A percentile compares a stretch with the other conserved stretches of the same genome.
These are phyloP conservation scores for Fusarium poae DNA, from an alignment of 2,329 filamentous ascomycete species.

Conservation along the genomic window DNA sequence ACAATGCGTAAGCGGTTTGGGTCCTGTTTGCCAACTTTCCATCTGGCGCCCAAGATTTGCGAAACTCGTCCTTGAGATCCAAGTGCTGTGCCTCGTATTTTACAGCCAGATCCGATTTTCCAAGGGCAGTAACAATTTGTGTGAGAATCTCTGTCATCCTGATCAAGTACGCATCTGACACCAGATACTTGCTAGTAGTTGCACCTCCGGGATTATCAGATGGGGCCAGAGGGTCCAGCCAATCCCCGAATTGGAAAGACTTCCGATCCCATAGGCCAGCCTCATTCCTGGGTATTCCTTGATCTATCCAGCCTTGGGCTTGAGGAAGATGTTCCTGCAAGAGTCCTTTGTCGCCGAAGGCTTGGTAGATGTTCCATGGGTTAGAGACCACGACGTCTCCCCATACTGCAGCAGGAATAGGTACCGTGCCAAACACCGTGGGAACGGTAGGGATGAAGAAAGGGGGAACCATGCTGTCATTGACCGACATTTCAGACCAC, in stretches of 20 bases:
- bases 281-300: not conserved
- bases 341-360: not conserved
- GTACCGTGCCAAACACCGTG: not conserved
- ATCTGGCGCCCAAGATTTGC: slow-evolving; percentile 43
- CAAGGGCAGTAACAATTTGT: slow-evolving; percentile 52
- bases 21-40: slow-evolving; percentile 54
- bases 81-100: slow-evolving; percentile 39
- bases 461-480: not conserved
- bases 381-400: not conserved
- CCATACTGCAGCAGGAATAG: not conserved
- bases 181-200: slow-evolving; percentile 55
- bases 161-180: slow-evolving; percentile 62
- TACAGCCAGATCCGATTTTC: slow-evolving; percentile 32
- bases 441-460: not conserved
- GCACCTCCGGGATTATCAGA: slow-evolving; percentile 54
- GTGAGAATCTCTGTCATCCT: slow-evolving; percentile 56
- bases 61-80: slow-evolving; percentile 46
- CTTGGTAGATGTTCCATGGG: slow-evolving; percentile 7
- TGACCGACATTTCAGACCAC: not conserved
- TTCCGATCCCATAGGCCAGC: slow-evolving; percentile 5
- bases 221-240: slow-evolving; percentile 61
- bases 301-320: slow-evolving; percentile 15
- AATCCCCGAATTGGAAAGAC: slow-evolving; percentile 58
- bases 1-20: slow-evolving; percentile 57
- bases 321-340: slow-evolving; percentile 17